Evolutionary conservation across 2,329 filamentous ascomycete genomes (phyloP), one percentile per base, ranked within the genome.

Genomic region (Fusarium nelsonii): DNA sequence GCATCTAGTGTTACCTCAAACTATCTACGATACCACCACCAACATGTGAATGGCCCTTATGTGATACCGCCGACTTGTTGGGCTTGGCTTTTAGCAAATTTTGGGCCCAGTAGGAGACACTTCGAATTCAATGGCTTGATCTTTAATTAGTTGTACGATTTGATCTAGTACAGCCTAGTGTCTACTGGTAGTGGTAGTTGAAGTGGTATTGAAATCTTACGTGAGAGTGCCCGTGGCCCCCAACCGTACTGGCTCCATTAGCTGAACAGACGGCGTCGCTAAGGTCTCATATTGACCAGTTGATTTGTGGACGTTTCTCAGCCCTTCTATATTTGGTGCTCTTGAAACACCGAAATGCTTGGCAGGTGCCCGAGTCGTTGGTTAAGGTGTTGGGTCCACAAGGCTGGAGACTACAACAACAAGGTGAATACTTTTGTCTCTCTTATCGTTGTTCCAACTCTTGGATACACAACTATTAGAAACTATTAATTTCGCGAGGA

Each of bases 181-280:
- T 34, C 45, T 8, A 40, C 26, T 37, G 12, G 28, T 16, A 53
- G 33, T 15, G 30, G 33, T 37, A 50, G 46, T 50, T 37, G 33
- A 37, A 62, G 58, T 54, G 30, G 46, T 9, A 36, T 45, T 50
- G 33, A 20, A 34, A 63, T 63, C 60, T 63, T 63, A 63, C 60
- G 60, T 63, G 58, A 63, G 60, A 57, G 37, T 11, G 32, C n/a
- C 33, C 16, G 30, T 30, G n/a, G 60, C 60, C 60, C 60, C 60
- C 58, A 63, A 63, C 43, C n/a, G 26, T 37, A 28, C n/a, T 34
- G 57, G 37, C 23, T 52, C n/a, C 11, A 20, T 14, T 16, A 48
- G 58, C 57, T 63, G 41, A 46, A 63, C 14, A 48, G 16, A 34
- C 20, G 12, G 54, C 18, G 26, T 20, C 32, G 23, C 20, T 18